These are phyloP conservation scores for Neurospora sp. DNA, from an alignment of 495 filamentous ascomycete species.

Conservation along the genomic window DNA sequence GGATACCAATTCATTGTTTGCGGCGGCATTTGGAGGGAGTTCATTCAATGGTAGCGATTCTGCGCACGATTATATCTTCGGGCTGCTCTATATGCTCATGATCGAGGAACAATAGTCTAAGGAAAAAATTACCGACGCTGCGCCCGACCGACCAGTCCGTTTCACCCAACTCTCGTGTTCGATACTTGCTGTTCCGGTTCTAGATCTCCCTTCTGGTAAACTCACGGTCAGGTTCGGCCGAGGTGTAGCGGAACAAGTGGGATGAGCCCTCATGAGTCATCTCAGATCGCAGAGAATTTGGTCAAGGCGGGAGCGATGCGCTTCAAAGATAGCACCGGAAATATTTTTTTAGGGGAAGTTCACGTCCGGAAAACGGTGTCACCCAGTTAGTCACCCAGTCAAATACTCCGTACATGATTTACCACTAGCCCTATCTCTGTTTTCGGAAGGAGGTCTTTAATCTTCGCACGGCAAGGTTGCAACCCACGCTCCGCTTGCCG, in stretches of 20 bases:
- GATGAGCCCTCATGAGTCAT: neutral
- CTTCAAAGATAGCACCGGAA: neutral
- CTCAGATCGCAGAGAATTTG: neutral
- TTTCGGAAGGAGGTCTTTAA: neutral
- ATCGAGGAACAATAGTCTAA: neutral
- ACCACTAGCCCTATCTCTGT: neutral
- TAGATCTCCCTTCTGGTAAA: neutral
- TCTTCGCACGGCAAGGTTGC: neutral
- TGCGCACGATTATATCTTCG: neutral
- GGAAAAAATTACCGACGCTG: neutral
- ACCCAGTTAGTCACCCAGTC: neutral
- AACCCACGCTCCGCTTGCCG: neutral
- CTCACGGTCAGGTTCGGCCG: neutral
- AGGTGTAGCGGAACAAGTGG: neutral
- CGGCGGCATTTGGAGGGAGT: neutral
- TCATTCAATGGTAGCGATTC: neutral
- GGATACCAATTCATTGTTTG: constrained; percentile 4
- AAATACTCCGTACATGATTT: neutral
- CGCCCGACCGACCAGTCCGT: neutral
- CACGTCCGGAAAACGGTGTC: neutral
- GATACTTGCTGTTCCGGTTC: neutral
- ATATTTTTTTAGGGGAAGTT: neutral
- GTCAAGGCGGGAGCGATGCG: neutral
- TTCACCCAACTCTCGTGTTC: neutral
- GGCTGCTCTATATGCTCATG: neutral